Base-by-base conservation (phyloP, 805 yeast species). In the Candida boleticola region DNA sequence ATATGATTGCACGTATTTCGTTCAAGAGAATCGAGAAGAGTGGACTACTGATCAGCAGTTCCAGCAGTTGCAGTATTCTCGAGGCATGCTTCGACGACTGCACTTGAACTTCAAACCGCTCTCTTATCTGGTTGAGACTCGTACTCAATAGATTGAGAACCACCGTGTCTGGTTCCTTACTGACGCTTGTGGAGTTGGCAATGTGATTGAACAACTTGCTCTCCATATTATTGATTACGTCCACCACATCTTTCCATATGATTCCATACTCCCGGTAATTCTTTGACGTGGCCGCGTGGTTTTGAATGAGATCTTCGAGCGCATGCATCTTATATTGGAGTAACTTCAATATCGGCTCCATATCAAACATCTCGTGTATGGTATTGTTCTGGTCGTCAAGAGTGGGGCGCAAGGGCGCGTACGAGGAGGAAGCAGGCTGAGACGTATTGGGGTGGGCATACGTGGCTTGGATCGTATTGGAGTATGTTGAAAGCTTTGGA, bases 371-470 rank as follows among this genome's bases (percentile, higher is more conserved):
- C 18, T 57, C 54, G 0, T 49, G 47, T 5, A 70, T 57, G 1
- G 71, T 63, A 48, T 70, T 70, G 25, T 55, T 51, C 6, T 38
- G 39, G 44, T 69, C 73, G 40, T 67, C 73, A 5, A 65, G 53
- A 14, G 32, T 46, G 4, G 48, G 37, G 3, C 14, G 10, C 1
- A 17, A n/a, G 20, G 42, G 23, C 11, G 11, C 26, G 9, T 23
- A 32, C 5, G 35, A 19, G 26, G 35, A 18, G 26, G 22, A 3
- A 20, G 14, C 18, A 26, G 22, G 22, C 26, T 17, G 21, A 43
- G 39, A 13, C 36, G 43, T 14, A 38, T n/a, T 22, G 22, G 16
- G 18, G 21, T 13, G 18, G 19, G 35, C 9, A 31, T 14, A 18
- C 5, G 31, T 29, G 5, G 31, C n/a, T n/a, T n/a, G n/a, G n/a